Evolutionary conservation across 495 filamentous ascomycete species (phyloP).

Genomic region (Aspergillus saccharolyticus): DNA sequence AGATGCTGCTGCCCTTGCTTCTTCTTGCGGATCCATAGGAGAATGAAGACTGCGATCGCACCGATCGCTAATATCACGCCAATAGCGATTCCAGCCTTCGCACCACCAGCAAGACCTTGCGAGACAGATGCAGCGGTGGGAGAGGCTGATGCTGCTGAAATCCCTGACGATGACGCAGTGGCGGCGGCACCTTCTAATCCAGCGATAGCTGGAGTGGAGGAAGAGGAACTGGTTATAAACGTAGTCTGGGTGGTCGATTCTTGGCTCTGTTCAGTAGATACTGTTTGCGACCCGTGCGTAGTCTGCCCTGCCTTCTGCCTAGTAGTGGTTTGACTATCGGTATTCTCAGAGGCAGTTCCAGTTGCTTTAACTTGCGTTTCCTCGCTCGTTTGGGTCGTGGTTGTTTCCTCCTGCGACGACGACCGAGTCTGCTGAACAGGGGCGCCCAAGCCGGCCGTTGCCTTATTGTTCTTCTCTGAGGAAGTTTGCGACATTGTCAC

Average conservation of each 20-base stretch:
- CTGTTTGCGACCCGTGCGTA: not conserved
- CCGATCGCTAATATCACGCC: conserved; percentile 66
- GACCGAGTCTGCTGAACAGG: conserved; percentile 20
- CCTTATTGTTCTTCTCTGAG: conserved; percentile 8
- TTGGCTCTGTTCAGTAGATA: not conserved
- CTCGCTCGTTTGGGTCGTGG: conserved; percentile 10
- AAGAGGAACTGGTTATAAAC: conserved; percentile 15
- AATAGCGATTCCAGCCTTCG: conserved; percentile 79
- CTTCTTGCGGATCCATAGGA: conserved; percentile 65
- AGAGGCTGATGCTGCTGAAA: conserved; percentile 17
- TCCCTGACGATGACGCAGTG: conserved; percentile 5
- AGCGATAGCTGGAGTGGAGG: conserved; percentile 3
- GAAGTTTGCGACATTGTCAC: conserved; percentile 33
- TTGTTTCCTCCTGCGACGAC: conserved; percentile 14
- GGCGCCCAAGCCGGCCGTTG: conserved; percentile 13
- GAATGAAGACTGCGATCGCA: conserved; percentile 52
- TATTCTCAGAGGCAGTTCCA: conserved; percentile 11
- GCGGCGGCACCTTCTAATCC: conserved; percentile 16
- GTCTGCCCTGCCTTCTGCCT: conserved; percentile 8
- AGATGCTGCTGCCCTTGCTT: conserved; percentile 35
- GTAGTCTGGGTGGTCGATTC: conserved; percentile 22
- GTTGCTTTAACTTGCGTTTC: conserved; percentile 13
- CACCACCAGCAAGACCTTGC: conserved; percentile 55
- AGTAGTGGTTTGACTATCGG: conserved; percentile 14
- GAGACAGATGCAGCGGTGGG: conserved; percentile 21